Percentiles rank a stretch among this genome's conserved stretches.
phyloP scores from a whole-genome alignment of 129 eudicot genomes.

The Chrysanthemum lavandulifolium region DNA sequence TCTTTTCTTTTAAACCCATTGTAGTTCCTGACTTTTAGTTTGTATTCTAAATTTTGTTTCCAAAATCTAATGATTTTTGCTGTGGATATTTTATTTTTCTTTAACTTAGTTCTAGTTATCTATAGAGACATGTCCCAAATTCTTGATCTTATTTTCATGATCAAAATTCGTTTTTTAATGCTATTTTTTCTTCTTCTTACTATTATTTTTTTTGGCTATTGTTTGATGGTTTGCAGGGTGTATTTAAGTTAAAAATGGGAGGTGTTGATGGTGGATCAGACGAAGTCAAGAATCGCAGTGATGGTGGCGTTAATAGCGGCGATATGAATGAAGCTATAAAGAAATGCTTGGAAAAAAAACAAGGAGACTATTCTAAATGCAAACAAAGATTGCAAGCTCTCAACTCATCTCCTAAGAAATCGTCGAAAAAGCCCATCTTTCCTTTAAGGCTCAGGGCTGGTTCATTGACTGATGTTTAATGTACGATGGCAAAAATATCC shows the following conservation, averaged over 20 bases:
- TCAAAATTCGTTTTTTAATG: too few species aligned
- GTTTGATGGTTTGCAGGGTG: constrained; percentile 18
- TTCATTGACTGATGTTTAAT: constrained; percentile 32
- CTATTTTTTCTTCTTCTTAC: too few species aligned
- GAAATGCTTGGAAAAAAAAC: constrained; percentile 53
- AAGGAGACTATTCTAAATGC: constrained; percentile 46
- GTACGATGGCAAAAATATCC: neutral
- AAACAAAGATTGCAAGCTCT: constrained; percentile 42
- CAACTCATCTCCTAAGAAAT: constrained; percentile 28
- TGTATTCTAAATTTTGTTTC: too few species aligned
- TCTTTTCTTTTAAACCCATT: too few species aligned
- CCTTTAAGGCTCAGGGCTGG: constrained; percentile 50
- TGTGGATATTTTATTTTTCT: too few species aligned
- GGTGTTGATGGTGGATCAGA: constrained; percentile 12
- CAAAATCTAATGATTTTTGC: too few species aligned
- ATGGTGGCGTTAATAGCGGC: neutral
- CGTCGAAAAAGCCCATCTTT: constrained; percentile 25
- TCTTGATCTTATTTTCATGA: too few species aligned
- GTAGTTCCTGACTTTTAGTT: too few species aligned
- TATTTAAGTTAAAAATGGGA: constrained; percentile 28
- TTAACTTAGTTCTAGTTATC: too few species aligned
- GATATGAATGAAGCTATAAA: constrained; percentile 30
- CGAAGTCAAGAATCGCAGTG: constrained; percentile 14
- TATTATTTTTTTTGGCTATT: too few species aligned
- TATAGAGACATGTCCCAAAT: too few species aligned